Evolutionary conservation across 345 rosid genomes (phyloP).

Genomic region (Raphanus raphanistrum): DNA sequence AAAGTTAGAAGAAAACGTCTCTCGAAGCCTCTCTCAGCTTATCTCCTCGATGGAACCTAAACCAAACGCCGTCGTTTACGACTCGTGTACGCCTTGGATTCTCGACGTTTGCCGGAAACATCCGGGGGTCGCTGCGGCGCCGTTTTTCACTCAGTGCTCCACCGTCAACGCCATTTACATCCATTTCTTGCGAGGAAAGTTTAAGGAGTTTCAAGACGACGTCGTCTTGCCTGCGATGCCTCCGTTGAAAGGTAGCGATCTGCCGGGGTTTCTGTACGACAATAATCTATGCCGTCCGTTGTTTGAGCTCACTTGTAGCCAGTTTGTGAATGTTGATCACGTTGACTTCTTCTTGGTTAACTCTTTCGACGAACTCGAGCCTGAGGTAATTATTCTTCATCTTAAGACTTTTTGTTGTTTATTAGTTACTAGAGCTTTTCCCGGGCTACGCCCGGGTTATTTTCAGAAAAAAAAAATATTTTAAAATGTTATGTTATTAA

Average conservation of each 20-base stretch:
- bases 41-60: conserved; percentile 38
- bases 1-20: conserved; percentile 27
- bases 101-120: conserved; percentile 31
- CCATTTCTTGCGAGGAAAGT: conserved; percentile 35
- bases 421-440: no score
- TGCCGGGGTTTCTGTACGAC: conserved; percentile 49
- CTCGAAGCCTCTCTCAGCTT: conserved; percentile 36
- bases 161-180: conserved; percentile 44
- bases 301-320: conserved; percentile 15
- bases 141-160: conserved; percentile 53
- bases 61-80: conserved; percentile 47
- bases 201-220: conserved; percentile 32
- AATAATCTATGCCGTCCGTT: conserved; percentile 22
- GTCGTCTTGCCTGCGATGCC: conserved; percentile 46
- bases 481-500: no score
- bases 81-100: conserved; percentile 45
- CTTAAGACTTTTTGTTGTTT: not conserved
- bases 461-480: no score
- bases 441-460: no score
- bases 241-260: conserved; percentile 38
- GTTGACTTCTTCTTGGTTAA: conserved; percentile 47
- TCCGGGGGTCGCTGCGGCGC: conserved; percentile 41
- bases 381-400: conserved; percentile 42
- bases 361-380: conserved; percentile 47
- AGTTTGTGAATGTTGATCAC: conserved; percentile 43